Conservation (phyloP, 208 protist genomes). For the Leishmania gerbilli region DNA sequence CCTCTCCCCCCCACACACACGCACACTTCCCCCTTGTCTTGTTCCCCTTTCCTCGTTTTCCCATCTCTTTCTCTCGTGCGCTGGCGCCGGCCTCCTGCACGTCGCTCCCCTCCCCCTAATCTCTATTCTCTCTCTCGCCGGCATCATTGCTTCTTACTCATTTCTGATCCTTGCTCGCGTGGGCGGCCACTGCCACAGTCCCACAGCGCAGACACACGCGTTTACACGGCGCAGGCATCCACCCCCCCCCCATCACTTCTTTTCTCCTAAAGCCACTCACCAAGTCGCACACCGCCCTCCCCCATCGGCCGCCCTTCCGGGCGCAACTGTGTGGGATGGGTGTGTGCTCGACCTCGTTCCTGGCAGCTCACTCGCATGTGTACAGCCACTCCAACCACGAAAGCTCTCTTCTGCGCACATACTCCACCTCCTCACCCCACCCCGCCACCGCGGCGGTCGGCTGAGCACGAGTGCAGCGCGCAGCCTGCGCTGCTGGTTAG, state of each 20-base stretch:
- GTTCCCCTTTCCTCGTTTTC: neutral
- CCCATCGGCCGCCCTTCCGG: neutral
- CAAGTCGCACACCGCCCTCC: neutral
- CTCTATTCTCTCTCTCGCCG: neutral
- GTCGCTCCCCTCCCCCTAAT: neutral
- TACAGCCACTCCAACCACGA: neutral
- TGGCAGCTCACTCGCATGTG: constrained; percentile 1
- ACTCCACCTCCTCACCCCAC: neutral
- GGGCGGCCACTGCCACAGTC: neutral
- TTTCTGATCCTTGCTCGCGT: neutral
- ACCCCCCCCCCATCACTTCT: neutral
- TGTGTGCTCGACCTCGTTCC: neutral
- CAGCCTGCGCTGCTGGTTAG: neutral
- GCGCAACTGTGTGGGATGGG: neutral
- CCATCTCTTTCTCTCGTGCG: neutral
- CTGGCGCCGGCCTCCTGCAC: neutral
- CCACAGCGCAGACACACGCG: neutral
- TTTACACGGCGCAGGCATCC: neutral
- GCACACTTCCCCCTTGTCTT: neutral
- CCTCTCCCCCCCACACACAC: neutral
- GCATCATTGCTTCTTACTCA: neutral
- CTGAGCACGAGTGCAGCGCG: neutral
- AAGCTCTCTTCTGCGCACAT: neutral
- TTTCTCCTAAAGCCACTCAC: neutral
- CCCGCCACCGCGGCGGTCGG: neutral